Percentiles rank a stretch among this genome's conserved stretches.
Evolutionary conservation across 2,329 filamentous ascomycete genomes (phyloP).

Genomic region (Gyromitra esculenta): DNA sequence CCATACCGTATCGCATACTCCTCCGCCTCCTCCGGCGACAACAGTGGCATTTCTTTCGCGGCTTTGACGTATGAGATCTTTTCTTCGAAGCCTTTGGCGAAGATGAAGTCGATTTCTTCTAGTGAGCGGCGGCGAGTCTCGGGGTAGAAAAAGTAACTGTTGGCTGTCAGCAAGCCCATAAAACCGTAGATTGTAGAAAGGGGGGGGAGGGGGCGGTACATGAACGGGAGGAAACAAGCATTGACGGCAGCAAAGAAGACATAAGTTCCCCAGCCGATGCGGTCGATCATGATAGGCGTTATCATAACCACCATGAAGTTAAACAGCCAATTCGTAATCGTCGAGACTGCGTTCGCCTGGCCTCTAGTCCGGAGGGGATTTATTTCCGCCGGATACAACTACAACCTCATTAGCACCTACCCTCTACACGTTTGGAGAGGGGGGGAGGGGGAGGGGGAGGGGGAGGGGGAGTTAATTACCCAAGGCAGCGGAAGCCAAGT

Average conservation of each 20-base stretch:
- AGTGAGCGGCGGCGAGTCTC: conserved; percentile 72
- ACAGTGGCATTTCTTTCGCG: conserved; percentile 67
- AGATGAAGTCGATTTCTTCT: conserved; percentile 70
- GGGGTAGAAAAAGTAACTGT: conserved; percentile 72
- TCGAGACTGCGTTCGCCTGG: conserved; percentile 68
- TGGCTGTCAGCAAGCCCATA: conserved; percentile 59
- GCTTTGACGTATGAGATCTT: conserved; percentile 70
- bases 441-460: neutral
- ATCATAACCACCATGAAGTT: conserved; percentile 58
- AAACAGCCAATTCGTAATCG: conserved; percentile 64
- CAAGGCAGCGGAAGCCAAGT: conserved; percentile 73
- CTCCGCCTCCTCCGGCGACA: conserved; percentile 67
- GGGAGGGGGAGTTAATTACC: conserved; percentile 60
- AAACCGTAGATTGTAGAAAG: conserved; percentile 44
- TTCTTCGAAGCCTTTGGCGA: conserved; percentile 69
- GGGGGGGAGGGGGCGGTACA: conserved; percentile 59
- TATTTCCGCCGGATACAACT: conserved; percentile 67
- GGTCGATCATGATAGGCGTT: conserved; percentile 58
- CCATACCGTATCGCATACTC: conserved; percentile 62
- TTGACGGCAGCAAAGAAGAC: conserved; percentile 61
- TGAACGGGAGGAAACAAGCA: conserved; percentile 60
- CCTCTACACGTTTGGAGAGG: neutral
- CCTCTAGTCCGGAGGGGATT: conserved; percentile 63
- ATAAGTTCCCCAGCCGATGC: conserved; percentile 60
- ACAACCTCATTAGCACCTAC: neutral